phyloP scores from a whole-genome alignment of 352 stramenopile genomes.

The Pythium sp. region DNA sequence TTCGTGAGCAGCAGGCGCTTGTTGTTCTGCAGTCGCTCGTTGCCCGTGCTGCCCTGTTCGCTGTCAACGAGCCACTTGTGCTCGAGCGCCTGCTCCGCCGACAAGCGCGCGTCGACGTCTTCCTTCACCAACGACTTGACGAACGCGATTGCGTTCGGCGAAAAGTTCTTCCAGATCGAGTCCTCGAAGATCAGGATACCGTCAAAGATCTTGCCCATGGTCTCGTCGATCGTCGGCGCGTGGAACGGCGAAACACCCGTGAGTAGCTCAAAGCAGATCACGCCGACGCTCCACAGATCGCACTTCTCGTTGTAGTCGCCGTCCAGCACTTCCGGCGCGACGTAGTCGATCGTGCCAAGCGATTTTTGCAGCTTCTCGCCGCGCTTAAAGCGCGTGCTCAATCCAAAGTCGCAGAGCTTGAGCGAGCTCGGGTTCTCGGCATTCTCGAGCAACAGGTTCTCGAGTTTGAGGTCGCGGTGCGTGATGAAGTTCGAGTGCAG shows the following conservation, averaged over 20 bases:
- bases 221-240: constrained; percentile 63
- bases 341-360: constrained; percentile 81
- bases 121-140: constrained; percentile 82
- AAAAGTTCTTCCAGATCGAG: constrained; percentile 60
- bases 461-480: constrained; percentile 78
- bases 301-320: constrained; percentile 83
- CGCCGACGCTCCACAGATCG: constrained; percentile 77
- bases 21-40: constrained; percentile 42
- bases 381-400: constrained; percentile 70
- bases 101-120: constrained; percentile 58
- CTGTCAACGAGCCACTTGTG: constrained; percentile 57
- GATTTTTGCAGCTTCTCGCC: constrained; percentile 74
- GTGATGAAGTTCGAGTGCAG: constrained; percentile 82
- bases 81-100: constrained; percentile 59
- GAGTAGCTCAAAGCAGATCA: constrained; percentile 78
- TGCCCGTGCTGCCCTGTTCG: constrained; percentile 23
- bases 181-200: constrained; percentile 71
- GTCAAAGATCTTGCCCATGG: constrained; percentile 84
- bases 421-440: constrained; percentile 55
- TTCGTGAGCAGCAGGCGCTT: constrained; percentile 71
- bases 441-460: constrained; percentile 81
- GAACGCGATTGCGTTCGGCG: constrained; percentile 63
- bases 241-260: constrained; percentile 71
- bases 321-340: constrained; percentile 78
- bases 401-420: constrained; percentile 81